These are phyloP conservation scores for Ophiocordyceps australis DNA, from an alignment of 2,329 filamentous ascomycete species.

Conservation along the genomic window DNA sequence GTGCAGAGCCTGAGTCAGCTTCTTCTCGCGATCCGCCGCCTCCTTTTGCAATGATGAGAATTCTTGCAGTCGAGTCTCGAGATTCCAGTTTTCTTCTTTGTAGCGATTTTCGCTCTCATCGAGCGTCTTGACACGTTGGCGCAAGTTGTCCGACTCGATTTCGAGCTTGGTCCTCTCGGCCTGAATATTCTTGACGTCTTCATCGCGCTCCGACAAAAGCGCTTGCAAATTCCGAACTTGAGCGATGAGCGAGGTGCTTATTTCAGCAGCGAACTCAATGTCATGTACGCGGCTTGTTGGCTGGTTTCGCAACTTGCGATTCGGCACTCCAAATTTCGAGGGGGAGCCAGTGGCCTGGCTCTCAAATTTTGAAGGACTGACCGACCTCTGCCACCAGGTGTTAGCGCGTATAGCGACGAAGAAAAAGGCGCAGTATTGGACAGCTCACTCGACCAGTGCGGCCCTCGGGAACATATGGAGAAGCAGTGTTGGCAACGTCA, in stretches of 20 bases:
- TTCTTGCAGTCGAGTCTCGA: conserved; percentile 86
- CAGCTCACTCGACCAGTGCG: conserved; percentile 32
- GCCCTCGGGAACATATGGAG: conserved; percentile 33
- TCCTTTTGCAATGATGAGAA: conserved; percentile 57
- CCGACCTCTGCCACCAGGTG: conserved; percentile 33
- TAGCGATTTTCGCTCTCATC: conserved; percentile 92
- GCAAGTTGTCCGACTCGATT: conserved; percentile 60
- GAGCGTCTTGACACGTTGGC: conserved; percentile 62
- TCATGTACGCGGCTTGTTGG: conserved; percentile 78
- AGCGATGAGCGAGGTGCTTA: conserved; percentile 84
- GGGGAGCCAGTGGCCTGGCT: conserved; percentile 73
- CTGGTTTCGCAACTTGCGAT: conserved; percentile 79
- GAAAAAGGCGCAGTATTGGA: background rate
- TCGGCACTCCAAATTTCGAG: conserved; percentile 74
- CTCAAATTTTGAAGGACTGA: conserved; percentile 64
- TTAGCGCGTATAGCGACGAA: conserved; percentile 5
- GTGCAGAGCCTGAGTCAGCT: conserved; percentile 56
- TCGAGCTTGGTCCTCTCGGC: conserved; percentile 65
- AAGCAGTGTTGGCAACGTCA: conserved; percentile 34
- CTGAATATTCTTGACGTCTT: conserved; percentile 58
- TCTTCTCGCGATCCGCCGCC: conserved; percentile 65
- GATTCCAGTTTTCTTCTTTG: conserved; percentile 96
- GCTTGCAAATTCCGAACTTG: conserved; percentile 84
- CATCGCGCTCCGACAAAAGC: conserved; percentile 73
- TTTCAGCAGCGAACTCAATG: conserved; percentile 96